Percentiles rank a stretch among this genome's conserved stretches.
Evolutionary conservation across 345 rosid species (phyloP).

Genomic region (Salix dunnii): DNA sequence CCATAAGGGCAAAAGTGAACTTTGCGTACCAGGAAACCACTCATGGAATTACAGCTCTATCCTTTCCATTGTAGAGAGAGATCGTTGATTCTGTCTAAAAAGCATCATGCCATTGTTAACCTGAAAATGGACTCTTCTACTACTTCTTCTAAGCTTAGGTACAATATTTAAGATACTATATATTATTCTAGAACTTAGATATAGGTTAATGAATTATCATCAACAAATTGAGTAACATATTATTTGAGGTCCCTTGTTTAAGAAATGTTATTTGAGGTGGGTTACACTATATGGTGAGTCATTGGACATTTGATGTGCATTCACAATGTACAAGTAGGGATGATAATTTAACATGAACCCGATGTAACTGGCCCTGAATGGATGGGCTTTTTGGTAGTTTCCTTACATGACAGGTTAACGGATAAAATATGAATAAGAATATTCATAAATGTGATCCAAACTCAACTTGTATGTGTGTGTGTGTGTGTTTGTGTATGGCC

Average conservation of each 20-base stretch:
- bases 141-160: background rate
- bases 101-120: background rate
- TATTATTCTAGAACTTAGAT: background rate
- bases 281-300: background rate
- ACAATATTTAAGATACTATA: background rate
- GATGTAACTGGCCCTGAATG: too few relatives aligned
- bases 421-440: too few relatives aligned
- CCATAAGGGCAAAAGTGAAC: background rate
- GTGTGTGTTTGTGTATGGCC: too few relatives aligned
- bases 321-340: too few relatives aligned
- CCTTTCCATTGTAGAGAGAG: background rate
- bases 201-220: background rate
- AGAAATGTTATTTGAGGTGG: background rate
- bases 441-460: too few relatives aligned
- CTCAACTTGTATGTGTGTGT: too few relatives aligned
- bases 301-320: background rate
- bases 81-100: too few relatives aligned
- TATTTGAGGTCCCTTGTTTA: background rate
- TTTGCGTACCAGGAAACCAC: background rate
- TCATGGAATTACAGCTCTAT: background rate
- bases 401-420: too few relatives aligned
- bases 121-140: background rate
- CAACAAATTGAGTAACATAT: background rate
- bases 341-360: too few relatives aligned
- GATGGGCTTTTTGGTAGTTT: too few relatives aligned